Conservation (phyloP, 208 protist genomes). For the Trypanosoma cruzi region DNA sequence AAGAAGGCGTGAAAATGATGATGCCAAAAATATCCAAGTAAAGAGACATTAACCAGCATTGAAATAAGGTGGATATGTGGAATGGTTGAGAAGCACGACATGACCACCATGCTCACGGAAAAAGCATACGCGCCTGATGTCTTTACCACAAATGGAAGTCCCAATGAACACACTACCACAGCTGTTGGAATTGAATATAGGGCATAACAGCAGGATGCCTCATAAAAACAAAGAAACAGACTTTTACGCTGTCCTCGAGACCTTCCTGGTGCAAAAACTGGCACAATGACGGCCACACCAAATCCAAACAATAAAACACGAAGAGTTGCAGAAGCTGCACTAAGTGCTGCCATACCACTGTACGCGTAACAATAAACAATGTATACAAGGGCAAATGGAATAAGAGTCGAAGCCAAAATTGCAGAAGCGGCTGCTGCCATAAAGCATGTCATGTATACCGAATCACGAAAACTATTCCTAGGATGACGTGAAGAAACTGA, state of each 20-base stretch:
- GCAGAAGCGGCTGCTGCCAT: slow-evolving; percentile 33
- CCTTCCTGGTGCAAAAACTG: slow-evolving; percentile 35
- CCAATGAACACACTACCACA: slow-evolving; percentile 42
- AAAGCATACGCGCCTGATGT: slow-evolving; percentile 62
- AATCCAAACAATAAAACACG: slow-evolving; percentile 44
- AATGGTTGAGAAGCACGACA: slow-evolving; percentile 69
- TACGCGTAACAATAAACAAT: slow-evolving; percentile 52
- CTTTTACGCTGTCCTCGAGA: neutral
- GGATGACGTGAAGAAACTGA: neutral
- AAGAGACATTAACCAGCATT: slow-evolving; percentile 49
- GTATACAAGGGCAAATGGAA: slow-evolving; percentile 47
- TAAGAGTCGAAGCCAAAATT: slow-evolving; percentile 42
- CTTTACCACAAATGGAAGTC: slow-evolving; percentile 48
- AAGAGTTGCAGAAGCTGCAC: slow-evolving; percentile 31
- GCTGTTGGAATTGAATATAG: slow-evolving; percentile 84
- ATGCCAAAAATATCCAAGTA: slow-evolving; percentile 50
- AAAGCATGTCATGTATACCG: slow-evolving; percentile 19
- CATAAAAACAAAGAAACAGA: slow-evolving; percentile 9
- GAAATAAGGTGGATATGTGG: slow-evolving; percentile 53
- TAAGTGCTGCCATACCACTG: slow-evolving; percentile 32
- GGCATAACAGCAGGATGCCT: slow-evolving; percentile 49
- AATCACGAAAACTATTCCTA: neutral
- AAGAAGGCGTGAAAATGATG: slow-evolving; percentile 69
- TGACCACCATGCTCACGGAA: slow-evolving; percentile 56
- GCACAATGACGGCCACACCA: slow-evolving; percentile 43